phyloP scores from a whole-genome alignment of 2,329 filamentous ascomycete genomes.

The Neonectria neomacrospora region DNA sequence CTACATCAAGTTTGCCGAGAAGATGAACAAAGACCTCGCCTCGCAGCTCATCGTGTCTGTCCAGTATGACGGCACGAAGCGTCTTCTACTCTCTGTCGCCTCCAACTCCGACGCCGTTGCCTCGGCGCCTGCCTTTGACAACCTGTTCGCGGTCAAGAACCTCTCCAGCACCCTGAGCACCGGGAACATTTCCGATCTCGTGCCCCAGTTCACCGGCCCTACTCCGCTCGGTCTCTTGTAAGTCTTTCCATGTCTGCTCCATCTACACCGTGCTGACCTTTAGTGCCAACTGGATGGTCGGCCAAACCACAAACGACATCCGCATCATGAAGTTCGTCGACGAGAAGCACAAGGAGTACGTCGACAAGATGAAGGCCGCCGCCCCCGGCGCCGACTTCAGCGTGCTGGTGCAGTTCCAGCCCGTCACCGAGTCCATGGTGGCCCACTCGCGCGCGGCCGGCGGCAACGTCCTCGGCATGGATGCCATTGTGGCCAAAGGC shows the following conservation, averaged over 20 bases:
- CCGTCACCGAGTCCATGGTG: constrained; percentile 46
- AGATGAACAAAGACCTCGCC: constrained; percentile 40
- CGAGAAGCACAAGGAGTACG: constrained; percentile 44
- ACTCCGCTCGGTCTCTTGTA: constrained; percentile 47
- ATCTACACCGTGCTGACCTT: not conserved
- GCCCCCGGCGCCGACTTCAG: constrained; percentile 41
- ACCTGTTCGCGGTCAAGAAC: constrained; percentile 35
- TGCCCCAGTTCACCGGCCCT: constrained; percentile 47
- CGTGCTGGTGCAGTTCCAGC: constrained; percentile 48
- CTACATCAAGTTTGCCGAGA: constrained; percentile 45
- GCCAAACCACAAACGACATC: constrained; percentile 43
- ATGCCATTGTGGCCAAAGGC: constrained; percentile 49
- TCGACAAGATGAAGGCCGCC: constrained; percentile 42
- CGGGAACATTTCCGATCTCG: constrained; percentile 43
- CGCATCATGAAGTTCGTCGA: constrained; percentile 48
- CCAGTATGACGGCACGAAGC: constrained; percentile 33
- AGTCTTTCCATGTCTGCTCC: not conserved
- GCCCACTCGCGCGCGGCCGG: constrained; percentile 37
- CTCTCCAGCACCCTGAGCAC: constrained; percentile 38
- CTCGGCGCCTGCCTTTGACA: constrained; percentile 40
- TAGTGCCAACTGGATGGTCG: constrained; percentile 49
- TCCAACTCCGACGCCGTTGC: constrained; percentile 44
- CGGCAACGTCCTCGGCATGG: constrained; percentile 49
- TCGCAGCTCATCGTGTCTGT: constrained; percentile 46
- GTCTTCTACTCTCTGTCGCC: constrained; percentile 37